These are phyloP conservation scores for Syncephalis plumigaleata DNA, from an alignment of 371 early-diverging fungal genomes.

Conservation along the genomic window DNA sequence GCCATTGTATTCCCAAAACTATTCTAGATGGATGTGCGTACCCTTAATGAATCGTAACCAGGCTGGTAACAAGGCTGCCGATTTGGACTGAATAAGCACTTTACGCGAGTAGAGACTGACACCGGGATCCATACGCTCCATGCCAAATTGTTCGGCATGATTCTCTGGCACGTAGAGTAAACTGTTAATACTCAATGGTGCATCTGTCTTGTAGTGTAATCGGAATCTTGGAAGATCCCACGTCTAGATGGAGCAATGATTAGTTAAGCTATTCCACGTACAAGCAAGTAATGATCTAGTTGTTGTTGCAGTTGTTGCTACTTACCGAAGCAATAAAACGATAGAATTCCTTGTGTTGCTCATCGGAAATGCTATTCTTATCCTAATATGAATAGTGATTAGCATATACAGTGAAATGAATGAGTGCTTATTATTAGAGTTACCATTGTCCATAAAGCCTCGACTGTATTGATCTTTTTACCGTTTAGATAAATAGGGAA, in stretches of 20 bases:
- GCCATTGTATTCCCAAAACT: conserved; percentile 13
- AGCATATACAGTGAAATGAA: not conserved
- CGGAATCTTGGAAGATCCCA: conserved; percentile 58
- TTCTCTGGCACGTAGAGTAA: conserved; percentile 54
- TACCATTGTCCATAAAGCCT: conserved; percentile 87
- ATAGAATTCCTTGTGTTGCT: conserved; percentile 86
- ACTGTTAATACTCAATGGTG: conserved; percentile 53
- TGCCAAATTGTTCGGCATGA: conserved; percentile 46
- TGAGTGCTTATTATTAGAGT: no score
- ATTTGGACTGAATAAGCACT: conserved; percentile 63
- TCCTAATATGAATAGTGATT: conserved; percentile 8
- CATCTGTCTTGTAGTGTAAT: conserved; percentile 60
- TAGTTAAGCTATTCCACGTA: no score
- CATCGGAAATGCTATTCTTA: conserved; percentile 54
- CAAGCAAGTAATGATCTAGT: no score
- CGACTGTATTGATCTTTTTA: conserved; percentile 67
- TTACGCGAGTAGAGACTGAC: conserved; percentile 64
- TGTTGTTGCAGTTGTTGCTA: no score
- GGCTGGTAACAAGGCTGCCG: conserved; percentile 51
- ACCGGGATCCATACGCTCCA: conserved; percentile 45
- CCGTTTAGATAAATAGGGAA: conserved; percentile 83
- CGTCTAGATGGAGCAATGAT: conserved; percentile 9
- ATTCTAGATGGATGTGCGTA: conserved; percentile 5
- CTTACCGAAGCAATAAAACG: conserved; percentile 41
- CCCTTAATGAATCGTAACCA: conserved; percentile 62